Evolutionary conservation across 2,329 filamentous ascomycete genomes (phyloP).

Genomic region (Lasiodiplodia gonubiensis): DNA sequence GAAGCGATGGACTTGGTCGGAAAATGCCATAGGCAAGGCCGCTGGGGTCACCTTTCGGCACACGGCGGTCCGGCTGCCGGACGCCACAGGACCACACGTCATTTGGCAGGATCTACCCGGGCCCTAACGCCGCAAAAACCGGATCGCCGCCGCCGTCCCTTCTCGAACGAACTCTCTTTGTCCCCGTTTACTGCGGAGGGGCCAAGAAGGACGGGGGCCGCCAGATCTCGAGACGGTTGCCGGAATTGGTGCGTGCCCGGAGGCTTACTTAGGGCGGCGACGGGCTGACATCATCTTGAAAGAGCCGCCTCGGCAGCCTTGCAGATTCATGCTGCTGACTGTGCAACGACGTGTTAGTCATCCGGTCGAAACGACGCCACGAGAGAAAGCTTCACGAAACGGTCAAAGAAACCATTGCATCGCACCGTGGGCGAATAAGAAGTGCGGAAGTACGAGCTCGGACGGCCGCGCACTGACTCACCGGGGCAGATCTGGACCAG

Average conservation of each 20-base stretch:
- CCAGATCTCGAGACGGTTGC: constrained; percentile 1
- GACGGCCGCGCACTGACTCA: background rate
- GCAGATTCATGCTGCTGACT: background rate
- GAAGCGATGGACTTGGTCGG: background rate
- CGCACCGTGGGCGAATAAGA: background rate
- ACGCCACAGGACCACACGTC: constrained; percentile 16
- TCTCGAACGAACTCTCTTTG: background rate
- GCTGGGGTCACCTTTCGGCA: constrained; percentile 10
- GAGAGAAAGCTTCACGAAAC: background rate
- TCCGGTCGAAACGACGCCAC: background rate
- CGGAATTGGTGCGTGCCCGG: background rate
- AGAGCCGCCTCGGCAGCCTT: background rate
- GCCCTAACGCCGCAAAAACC: constrained; percentile 9
- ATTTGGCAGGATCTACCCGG: constrained; percentile 14
- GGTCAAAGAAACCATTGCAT: background rate
- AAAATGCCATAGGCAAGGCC: constrained; percentile 1
- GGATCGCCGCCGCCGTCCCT: constrained; percentile 1
- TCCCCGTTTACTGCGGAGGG: no score
- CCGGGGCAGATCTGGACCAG: background rate
- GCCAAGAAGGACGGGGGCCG: background rate
- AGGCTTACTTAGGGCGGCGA: background rate
- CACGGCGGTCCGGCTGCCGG: constrained; percentile 20
- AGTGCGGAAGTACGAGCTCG: background rate
- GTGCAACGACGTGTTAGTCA: background rate
- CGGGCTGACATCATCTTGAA: background rate